Evolutionary conservation across 2,329 filamentous ascomycete species (phyloP).

Genomic region (Sphaerulina vaccinii): DNA sequence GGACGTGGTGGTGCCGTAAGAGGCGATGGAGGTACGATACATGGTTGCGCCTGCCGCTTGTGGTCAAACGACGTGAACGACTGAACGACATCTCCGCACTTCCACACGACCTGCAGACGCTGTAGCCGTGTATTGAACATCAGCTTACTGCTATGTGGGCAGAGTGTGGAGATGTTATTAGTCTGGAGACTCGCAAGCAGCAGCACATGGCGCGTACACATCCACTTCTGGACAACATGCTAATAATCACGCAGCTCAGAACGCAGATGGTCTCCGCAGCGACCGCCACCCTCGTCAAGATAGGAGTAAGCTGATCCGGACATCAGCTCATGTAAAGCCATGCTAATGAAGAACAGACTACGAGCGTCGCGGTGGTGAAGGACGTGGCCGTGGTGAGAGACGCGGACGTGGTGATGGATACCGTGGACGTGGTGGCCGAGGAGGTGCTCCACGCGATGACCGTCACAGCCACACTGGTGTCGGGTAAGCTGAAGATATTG

Average conservation of each 20-base stretch:
- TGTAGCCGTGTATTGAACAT: neutral
- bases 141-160: neutral
- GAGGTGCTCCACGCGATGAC: conserved; percentile 53
- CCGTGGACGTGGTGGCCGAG: conserved; percentile 53
- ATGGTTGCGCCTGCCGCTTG: neutral
- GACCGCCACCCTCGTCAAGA: conserved; percentile 45
- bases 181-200: neutral
- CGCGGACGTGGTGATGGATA: conserved; percentile 51
- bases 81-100: neutral
- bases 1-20: conserved; percentile 58
- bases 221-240: neutral
- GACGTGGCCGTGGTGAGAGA: conserved; percentile 48
- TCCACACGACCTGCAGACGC: neutral
- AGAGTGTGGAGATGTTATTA: neutral
- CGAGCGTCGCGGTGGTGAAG: conserved; percentile 46
- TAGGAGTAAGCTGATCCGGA: conserved; percentile 32
- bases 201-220: neutral
- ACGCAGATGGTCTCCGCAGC: conserved; percentile 51
- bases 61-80: neutral
- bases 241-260: conserved; percentile 45
- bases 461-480: conserved; percentile 61
- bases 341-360: conserved; percentile 14
- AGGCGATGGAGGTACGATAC: conserved; percentile 73
- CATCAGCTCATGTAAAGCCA: neutral
- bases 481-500: conserved; percentile 48